These are phyloP conservation scores for Paraphoma sp. DNA, from an alignment of 2,329 filamentous ascomycete genomes.

Conservation along the genomic window DNA sequence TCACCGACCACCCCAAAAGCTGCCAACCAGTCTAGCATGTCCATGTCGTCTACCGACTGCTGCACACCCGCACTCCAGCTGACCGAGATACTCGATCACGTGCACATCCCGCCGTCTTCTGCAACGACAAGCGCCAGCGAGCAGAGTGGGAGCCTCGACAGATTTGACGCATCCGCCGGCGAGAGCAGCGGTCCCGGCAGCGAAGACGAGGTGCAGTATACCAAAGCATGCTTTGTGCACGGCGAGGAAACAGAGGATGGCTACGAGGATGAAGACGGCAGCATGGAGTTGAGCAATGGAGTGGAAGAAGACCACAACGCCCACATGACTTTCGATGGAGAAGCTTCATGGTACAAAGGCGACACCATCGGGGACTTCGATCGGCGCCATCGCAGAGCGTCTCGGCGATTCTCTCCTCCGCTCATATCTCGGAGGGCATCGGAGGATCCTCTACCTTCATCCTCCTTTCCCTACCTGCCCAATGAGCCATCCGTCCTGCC, in stretches of 20 bases:
- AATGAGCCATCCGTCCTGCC: background rate
- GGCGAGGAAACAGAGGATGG: constrained; percentile 15
- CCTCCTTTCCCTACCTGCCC: background rate
- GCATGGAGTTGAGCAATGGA: constrained; percentile 22
- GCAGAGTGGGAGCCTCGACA: background rate
- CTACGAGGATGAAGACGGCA: constrained; percentile 25
- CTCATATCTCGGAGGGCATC: background rate
- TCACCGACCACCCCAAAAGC: background rate
- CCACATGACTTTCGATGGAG: background rate
- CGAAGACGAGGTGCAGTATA: background rate
- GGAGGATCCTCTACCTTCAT: background rate
- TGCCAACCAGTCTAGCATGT: background rate
- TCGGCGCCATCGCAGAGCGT: background rate
- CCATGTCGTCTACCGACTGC: constrained; percentile 16
- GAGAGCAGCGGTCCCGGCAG: background rate
- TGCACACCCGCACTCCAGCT: too few species aligned
- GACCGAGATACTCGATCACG: constrained; percentile 12
- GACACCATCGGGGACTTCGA: constrained; percentile 10
- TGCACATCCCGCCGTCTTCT: constrained; percentile 3
- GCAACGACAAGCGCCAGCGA: background rate
- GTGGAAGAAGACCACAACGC: background rate
- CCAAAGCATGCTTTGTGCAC: background rate
- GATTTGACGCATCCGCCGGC: background rate
- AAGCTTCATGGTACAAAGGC: background rate
- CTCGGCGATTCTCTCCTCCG: background rate